phyloP scores from a whole-genome alignment of 345 rosid genomes.

The Theobroma cacao region DNA sequence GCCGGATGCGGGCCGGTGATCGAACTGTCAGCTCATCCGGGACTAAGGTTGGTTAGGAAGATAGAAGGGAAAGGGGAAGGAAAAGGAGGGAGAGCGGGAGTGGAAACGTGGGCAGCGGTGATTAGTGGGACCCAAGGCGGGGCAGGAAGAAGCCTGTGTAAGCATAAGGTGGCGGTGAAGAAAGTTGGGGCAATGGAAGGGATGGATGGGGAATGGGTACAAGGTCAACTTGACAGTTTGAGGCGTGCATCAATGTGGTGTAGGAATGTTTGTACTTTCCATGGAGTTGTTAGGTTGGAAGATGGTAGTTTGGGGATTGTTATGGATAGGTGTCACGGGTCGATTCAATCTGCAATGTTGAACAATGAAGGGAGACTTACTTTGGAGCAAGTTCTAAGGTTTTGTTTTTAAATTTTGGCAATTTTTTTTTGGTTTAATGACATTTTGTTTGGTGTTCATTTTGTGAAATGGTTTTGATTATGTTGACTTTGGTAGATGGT shows the following conservation, averaged over 20 bases:
- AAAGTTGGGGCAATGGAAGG: conserved; percentile 64
- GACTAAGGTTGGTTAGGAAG: conserved; percentile 54
- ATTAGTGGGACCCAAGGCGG: conserved; percentile 36
- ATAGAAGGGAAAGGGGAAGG: conserved; percentile 53
- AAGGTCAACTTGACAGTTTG: conserved; percentile 72
- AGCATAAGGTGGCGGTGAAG: conserved; percentile 71
- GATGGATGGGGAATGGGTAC: conserved; percentile 79
- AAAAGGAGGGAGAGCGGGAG: conserved; percentile 45
- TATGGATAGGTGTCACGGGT: conserved; percentile 81
- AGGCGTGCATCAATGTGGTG: conserved; percentile 88
- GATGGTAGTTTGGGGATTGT: conserved; percentile 65
- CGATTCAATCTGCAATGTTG: conserved; percentile 88
- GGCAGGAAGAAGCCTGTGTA: conserved; percentile 45
- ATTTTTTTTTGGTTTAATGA: neutral
- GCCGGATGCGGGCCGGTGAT: conserved; percentile 62
- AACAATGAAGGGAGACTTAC: conserved; percentile 91
- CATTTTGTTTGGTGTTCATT: neutral
- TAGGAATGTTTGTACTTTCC: conserved; percentile 86
- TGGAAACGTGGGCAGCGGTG: conserved; percentile 77
- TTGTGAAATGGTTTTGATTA: neutral
- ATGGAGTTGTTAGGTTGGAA: conserved; percentile 75
- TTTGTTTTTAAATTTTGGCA: neutral
- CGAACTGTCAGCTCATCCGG: conserved; percentile 72
- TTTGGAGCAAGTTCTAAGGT: conserved; percentile 95
- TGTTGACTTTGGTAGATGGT: neutral